Evolutionary conservation across 306 rosid species (phyloP).

Genomic region (Ormosia emarginata): DNA sequence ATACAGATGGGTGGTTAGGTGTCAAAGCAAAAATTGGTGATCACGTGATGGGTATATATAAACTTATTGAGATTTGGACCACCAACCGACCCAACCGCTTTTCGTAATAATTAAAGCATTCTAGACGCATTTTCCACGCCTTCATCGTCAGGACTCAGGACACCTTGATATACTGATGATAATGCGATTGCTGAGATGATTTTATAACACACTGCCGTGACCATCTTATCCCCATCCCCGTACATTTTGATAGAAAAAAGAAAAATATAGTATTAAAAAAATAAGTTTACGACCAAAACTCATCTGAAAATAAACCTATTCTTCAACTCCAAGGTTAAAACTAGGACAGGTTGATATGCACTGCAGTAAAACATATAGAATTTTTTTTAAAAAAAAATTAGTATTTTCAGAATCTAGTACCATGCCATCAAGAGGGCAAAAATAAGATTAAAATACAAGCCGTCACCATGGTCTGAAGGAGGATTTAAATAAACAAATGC

Average conservation of each 20-base stretch:
- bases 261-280: not conserved
- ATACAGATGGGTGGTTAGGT: not conserved
- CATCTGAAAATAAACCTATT: not conserved
- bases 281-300: not conserved
- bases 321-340: not conserved
- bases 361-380: not conserved
- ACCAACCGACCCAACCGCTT: conserved; percentile 12
- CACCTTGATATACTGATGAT: not conserved
- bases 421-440: not conserved
- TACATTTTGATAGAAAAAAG: not conserved
- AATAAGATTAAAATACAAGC: not conserved
- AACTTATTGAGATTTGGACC: not conserved
- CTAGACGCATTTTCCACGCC: conserved; percentile 21
- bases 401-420: not conserved
- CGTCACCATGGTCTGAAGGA: not conserved
- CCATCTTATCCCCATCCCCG: conserved; percentile 12
- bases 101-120: conserved; percentile 6
- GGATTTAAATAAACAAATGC: not conserved
- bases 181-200: not conserved
- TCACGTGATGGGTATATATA: conserved; percentile 28
- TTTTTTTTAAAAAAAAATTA: not conserved
- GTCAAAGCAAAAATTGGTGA: not conserved
- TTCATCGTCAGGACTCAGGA: not conserved
- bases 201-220: not conserved
- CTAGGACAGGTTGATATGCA: not conserved